phyloP scores from a whole-genome alignment of 371 early-diverging fungal genomes.

The Chytridium lagenaria region DNA sequence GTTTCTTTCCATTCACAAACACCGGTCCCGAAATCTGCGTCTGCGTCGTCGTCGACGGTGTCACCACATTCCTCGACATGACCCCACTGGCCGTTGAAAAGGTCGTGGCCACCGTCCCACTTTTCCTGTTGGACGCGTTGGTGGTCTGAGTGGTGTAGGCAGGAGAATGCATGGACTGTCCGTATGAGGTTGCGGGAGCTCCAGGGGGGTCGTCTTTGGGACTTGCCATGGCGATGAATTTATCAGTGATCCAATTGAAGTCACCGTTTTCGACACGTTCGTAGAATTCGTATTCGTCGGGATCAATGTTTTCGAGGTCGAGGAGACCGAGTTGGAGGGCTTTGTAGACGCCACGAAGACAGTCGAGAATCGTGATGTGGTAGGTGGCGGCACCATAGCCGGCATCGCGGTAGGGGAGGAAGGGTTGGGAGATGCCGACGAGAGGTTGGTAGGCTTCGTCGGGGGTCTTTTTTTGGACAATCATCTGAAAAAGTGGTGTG shows the following conservation, averaged over 20 bases:
- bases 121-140: background rate
- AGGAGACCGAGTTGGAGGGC: conserved; percentile 60
- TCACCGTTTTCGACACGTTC: conserved; percentile 71
- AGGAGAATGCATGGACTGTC: background rate
- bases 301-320: conserved; percentile 58
- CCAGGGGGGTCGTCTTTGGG: conserved; percentile 59
- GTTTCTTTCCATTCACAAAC: conserved; percentile 15
- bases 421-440: conserved; percentile 46
- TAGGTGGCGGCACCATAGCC: conserved; percentile 68
- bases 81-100: background rate
- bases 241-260: conserved; percentile 68
- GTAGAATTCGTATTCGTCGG: conserved; percentile 68
- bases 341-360: conserved; percentile 62
- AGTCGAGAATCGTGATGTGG: conserved; percentile 66
- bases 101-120: background rate
- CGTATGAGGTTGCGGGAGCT: background rate
- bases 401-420: conserved; percentile 68
- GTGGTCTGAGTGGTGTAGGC: background rate
- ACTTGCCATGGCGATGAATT: conserved; percentile 67
- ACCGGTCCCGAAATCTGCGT: background rate
- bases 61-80: background rate
- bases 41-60: background rate
- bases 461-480: conserved; percentile 59
- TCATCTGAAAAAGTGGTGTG: conserved; percentile 44
- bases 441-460: conserved; percentile 63